Evolutionary conservation across 2,329 filamentous ascomycete genomes (phyloP).

Genomic region (Davidsoniella australis): DNA sequence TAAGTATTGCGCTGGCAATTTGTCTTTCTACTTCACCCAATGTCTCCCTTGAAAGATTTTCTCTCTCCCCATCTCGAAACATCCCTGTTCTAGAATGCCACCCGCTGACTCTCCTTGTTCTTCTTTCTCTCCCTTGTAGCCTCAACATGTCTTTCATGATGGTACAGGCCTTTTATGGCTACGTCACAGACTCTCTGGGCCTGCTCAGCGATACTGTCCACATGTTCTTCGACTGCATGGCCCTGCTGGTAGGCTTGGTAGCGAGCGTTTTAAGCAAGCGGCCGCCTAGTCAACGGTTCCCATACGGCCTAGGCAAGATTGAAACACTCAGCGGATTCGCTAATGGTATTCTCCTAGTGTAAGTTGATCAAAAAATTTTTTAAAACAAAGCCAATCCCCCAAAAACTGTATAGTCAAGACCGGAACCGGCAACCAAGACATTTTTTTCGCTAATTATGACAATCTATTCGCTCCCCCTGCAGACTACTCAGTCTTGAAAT

Average conservation of each 20-base stretch:
- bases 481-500: constrained; percentile 92
- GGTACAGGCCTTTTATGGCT: constrained; percentile 86
- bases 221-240: constrained; percentile 98
- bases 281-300: constrained; percentile 76
- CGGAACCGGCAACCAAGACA: background rate
- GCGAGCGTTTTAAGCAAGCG: constrained; percentile 94
- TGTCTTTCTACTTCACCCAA: background rate
- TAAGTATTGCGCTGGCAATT: constrained; percentile 26
- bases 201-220: constrained; percentile 96
- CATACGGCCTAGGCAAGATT: constrained; percentile 92
- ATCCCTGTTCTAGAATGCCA: background rate
- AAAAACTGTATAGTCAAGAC: background rate
- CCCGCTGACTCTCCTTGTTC: background rate
- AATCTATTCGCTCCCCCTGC: background rate
- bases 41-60: background rate
- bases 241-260: constrained; percentile 73
- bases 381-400: background rate
- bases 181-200: constrained; percentile 79
- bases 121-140: constrained; percentile 26
- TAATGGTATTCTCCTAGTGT: constrained; percentile 90
- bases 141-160: constrained; percentile 92
- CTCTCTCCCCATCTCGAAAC: background rate
- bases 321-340: constrained; percentile 92
- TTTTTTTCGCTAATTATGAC: background rate
- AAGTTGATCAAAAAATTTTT: constrained; percentile 21